phyloP scores from a whole-genome alignment of 1,284 basidiomycete genomes.

The Rhodotorula sp. region DNA sequence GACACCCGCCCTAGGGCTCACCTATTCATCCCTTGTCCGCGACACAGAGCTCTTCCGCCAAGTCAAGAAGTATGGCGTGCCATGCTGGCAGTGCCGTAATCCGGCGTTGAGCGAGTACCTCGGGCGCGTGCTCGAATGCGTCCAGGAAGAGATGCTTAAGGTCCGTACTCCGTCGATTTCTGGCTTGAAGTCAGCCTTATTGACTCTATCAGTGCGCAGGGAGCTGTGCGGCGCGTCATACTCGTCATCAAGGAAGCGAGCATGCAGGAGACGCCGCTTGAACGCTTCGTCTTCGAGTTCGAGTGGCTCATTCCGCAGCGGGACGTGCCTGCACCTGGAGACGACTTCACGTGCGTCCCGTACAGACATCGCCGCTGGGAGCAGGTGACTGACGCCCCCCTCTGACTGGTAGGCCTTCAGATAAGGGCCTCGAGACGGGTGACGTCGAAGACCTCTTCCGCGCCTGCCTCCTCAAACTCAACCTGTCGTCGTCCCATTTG shows the following conservation, averaged over 20 bases:
- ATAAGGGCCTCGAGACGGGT: constrained; percentile 61
- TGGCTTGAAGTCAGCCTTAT: constrained; percentile 6
- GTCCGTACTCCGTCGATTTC: constrained; percentile 53
- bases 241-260: constrained; percentile 72
- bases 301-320: constrained; percentile 68
- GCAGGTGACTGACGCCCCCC: constrained; percentile 30
- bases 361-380: constrained; percentile 5
- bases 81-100: constrained; percentile 87
- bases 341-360: constrained; percentile 48
- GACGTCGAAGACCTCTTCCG: constrained; percentile 76
- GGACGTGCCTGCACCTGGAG: constrained; percentile 63
- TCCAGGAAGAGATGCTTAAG: constrained; percentile 70
- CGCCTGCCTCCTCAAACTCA: constrained; percentile 80
- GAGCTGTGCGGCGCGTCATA: constrained; percentile 70
- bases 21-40: background rate
- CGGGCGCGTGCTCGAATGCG: constrained; percentile 70
- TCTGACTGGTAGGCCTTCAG: constrained; percentile 61
- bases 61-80: constrained; percentile 81
- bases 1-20: background rate
- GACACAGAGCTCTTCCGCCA: constrained; percentile 72
- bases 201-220: constrained; percentile 53
- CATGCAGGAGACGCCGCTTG: constrained; percentile 56
- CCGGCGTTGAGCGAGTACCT: constrained; percentile 85
- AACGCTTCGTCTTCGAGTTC: constrained; percentile 65
- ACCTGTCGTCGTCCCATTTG: constrained; percentile 75